Evolutionary conservation across 768 basidiomycete species (phyloP), one percentile per base, ranked within the genome.

Genomic region (Boletus huronensis): DNA sequence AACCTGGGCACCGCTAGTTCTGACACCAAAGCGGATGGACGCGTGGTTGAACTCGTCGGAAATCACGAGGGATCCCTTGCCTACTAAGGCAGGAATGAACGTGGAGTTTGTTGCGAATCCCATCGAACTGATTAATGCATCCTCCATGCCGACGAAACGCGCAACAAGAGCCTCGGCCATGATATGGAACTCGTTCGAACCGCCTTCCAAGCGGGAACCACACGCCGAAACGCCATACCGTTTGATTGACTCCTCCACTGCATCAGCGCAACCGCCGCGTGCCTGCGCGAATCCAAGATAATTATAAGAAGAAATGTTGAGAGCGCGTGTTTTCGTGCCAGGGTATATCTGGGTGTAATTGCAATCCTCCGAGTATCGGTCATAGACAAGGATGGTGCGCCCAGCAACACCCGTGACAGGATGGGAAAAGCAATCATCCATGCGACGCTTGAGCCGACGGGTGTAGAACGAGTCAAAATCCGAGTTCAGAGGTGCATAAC

Each of bases 381-480:
- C 93, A 47, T 93, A 81, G 53, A 90, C 79, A 41, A 85, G 71
- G 65, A 97, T 90, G 25, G 95, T 95, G 45, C 97, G 92, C 5
- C 95, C 96, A 5, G 97, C 92, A 29, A 98, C 96, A 32, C 93
- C 93, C 0, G 96, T 97, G 50, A 91, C 83, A 16, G 96, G 96
- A 54, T 91, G 84, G 1, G 87, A 83, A 75, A 98, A 98, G 67
- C 93, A 96, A 67, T 98, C 94, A 64, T 97, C 94, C 74, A 98
- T 87, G 51, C 96, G 92, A 11, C 81, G 78, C 70, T 98, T 98
- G 60, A 98, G 82, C 4, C 95, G 88, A 48, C 96, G 92, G 55
- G 95, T 96, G 79, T 98, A 98, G 77, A 98, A 99, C 6, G 97
- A 98, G 72, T 98, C 96, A 62, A 98, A 98, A 70, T 98, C 97